Evolutionary conservation across 208 protist genomes (phyloP), one percentile per base, ranked within the genome.

Genomic region (Herpetomonas samuelpessoai): DNA sequence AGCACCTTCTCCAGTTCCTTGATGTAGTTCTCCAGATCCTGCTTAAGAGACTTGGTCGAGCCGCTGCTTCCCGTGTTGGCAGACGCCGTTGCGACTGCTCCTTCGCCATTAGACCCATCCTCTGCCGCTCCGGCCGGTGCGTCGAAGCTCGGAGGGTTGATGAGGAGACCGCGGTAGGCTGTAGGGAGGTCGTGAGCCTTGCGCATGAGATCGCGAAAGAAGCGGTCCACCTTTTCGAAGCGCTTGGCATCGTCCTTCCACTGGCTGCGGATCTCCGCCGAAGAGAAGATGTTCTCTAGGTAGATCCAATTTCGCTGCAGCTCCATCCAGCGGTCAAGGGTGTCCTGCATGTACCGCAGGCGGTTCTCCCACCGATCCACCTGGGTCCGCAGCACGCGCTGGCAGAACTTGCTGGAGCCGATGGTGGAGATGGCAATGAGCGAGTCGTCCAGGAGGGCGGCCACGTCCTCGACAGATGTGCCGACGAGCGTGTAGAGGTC

Each of bases 241-340:
- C 89, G 76, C 73, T 98, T 97, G 2, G 91, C 86, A 74, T 99
- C 97, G 54, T 93, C 83, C 51, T 97, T 97, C 84, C 98, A 98
- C 81, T 99, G 97, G 29, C 90, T 88, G 14, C 93, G 81, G 66
- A 99, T 98, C 70, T 99, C 97, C 7, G 93, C 78, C 26, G 84
- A 88, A n/a, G 86, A 84, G 67, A 98, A 98, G 51, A 99, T 98
- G 56, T 95, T 96, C 68, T 98, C 96, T 30, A 98, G 83, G 74
- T 98, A 98, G 61, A 98, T 93, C 97, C 97, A 99, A 60, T 91
- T 96, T 30, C 95, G 81, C 85, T 99, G 97, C 50, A 98, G 89
- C 57, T 91, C 87, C 16, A 98, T 82, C 93, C 96, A 98, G 48
- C 86, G 81, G 44, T 98, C 94, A 21, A 98, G 76, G 4, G 92